These are phyloP conservation scores for Geotrichum carabidarum DNA, from an alignment of 1,139 yeast genomes.

Conservation along the genomic window DNA sequence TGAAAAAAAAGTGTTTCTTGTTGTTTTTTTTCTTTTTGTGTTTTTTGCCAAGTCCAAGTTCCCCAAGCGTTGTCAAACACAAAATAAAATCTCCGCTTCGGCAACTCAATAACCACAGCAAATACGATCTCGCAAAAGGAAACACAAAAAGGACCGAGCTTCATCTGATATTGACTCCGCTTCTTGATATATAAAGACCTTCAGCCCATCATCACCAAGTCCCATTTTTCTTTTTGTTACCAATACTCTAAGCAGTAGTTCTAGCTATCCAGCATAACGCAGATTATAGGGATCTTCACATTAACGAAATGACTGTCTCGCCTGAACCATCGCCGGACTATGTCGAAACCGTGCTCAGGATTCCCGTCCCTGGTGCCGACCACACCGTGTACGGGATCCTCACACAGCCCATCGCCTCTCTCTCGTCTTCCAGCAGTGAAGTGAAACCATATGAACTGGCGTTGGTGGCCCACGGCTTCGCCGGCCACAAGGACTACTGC, in stretches of 20 bases:
- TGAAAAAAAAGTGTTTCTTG: too few species aligned
- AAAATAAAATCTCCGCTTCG: too few species aligned
- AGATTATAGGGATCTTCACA: too few species aligned
- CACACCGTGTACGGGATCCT: constrained; percentile 7
- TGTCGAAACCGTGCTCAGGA: constrained; percentile 5
- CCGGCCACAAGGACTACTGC: constrained; percentile 20
- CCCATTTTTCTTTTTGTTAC: not conserved
- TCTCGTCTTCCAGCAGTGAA: not conserved
- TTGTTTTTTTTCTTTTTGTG: too few species aligned
- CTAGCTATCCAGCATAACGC: not conserved
- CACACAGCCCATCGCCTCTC: not conserved
- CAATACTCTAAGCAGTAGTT: not conserved
- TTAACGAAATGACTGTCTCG: not conserved
- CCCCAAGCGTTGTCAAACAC: too few species aligned
- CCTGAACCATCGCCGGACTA: not conserved
- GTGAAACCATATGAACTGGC: constrained; percentile 1
- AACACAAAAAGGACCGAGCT: too few species aligned
- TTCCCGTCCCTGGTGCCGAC: constrained; percentile 2
- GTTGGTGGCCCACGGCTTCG: constrained; percentile 19
- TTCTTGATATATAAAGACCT: too few species aligned
- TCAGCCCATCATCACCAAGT: too few species aligned
- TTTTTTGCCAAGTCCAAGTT: too few species aligned
- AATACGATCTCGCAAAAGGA: too few species aligned
- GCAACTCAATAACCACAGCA: too few species aligned
- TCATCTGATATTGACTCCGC: too few species aligned